Evolutionary conservation across 768 basidiomycete species (phyloP), one percentile per base, ranked within the genome.

Genomic region (Hydnum rufescens): DNA sequence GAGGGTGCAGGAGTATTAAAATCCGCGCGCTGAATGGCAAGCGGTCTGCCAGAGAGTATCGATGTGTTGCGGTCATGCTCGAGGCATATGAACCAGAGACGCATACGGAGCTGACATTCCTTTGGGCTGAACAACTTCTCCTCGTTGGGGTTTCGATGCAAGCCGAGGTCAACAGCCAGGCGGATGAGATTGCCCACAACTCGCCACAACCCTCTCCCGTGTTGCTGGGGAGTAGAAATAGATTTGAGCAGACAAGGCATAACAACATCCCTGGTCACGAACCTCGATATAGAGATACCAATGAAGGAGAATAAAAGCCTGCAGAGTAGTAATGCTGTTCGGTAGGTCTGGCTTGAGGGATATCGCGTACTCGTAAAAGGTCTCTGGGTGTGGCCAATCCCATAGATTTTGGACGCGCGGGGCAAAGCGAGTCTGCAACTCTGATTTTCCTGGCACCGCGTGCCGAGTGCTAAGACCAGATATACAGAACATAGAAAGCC

Each of bases 251-350:
- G 8, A 47, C 6, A 26, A 13, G 44, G 6, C 16, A 47, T 25
- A 8, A 47, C 44, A 47, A 25, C 23, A 47, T 6, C 8, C 16
- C 16, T 8, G 23, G 44, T 22, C 3, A 60, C 73, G 52, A 57
- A 83, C 86, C 72, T 88, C 86, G 22, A 80, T 85, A 59, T 88
- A 89, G 23, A 89, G 71, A 64, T 88, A 87, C 86, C 83, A 88
- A 53, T 89, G 86, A 43, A 88, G 64, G 4, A 89, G 64, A 26
- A 87, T 84, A 51, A 89, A 71, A 0, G 86, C 82, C 63, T 89
- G 86, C 54, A 89, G 65, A 61, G 82, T 85, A 3, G 79, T 77
- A 42, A 87, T 74, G 3, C 84, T 85, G 60, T 88, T 84, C 5
- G 80, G 75, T 42, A 89, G 67, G 56, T 89, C 83, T 5, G 83